Evolutionary conservation across 2,329 filamentous ascomycete species (phyloP).

Genomic region (Aspergillus ochraceoroseus): DNA sequence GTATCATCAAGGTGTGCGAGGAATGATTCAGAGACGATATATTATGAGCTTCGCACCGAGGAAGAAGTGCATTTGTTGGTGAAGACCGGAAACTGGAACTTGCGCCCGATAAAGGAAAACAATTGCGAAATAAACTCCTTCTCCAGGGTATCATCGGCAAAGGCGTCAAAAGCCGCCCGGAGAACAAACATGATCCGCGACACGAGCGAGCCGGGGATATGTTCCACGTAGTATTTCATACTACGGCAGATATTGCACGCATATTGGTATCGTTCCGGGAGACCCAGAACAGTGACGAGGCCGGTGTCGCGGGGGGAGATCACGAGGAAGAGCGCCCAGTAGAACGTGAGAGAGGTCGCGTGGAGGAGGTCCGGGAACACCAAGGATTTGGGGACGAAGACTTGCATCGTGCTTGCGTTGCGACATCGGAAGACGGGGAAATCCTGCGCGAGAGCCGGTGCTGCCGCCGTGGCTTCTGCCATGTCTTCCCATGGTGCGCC

Average conservation of each 20-base stretch:
- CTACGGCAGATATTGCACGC: slow-evolving; percentile 32
- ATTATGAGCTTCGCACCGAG: slow-evolving; percentile 3
- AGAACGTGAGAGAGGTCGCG: slow-evolving; percentile 24
- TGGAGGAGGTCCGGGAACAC: slow-evolving; percentile 26
- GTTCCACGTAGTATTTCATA: slow-evolving; percentile 27
- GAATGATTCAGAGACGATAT: too few relatives aligned
- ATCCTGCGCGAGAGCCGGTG: too few relatives aligned
- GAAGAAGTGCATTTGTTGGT: slow-evolving; percentile 23
- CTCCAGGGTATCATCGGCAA: slow-evolving; percentile 27
- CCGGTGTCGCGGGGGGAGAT: slow-evolving; percentile 23
- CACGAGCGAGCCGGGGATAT: slow-evolving; percentile 25
- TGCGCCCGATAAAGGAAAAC: slow-evolving; percentile 23
- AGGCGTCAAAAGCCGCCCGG: slow-evolving; percentile 26
- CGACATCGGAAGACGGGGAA: slow-evolving; percentile 24
- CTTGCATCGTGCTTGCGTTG: slow-evolving; percentile 20
- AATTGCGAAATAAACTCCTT: slow-evolving; percentile 25
- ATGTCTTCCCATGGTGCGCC: slow-evolving; percentile 18
- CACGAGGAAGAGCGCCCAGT: slow-evolving; percentile 27
- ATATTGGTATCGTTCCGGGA: slow-evolving; percentile 25
- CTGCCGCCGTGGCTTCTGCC: slow-evolving; percentile 6
- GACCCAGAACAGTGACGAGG: slow-evolving; percentile 19
- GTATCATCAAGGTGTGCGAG: too few relatives aligned
- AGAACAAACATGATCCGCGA: slow-evolving; percentile 31
- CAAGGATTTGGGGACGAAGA: slow-evolving; percentile 17
- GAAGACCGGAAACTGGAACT: slow-evolving; percentile 23